Conservation (phyloP, 495 filamentous ascomycete genomes). For the Hypomontagnella submonticulosa region DNA sequence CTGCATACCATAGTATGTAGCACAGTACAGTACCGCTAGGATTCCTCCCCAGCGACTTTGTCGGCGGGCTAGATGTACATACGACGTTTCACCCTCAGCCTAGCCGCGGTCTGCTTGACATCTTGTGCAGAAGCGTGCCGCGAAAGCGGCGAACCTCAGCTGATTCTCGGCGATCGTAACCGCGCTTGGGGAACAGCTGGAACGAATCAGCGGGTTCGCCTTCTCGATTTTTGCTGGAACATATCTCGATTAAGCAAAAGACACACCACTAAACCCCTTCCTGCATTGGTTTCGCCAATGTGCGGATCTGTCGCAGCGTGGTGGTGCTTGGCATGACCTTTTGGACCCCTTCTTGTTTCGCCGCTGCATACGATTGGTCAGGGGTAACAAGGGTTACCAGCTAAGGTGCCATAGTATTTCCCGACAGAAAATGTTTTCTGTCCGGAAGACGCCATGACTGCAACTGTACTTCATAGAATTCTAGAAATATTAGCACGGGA, state of each 20-base stretch:
- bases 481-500: background rate
- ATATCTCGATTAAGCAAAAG: constrained; percentile 1
- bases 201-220: constrained; percentile 32
- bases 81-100: constrained; percentile 34
- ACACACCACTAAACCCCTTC: constrained; percentile 12
- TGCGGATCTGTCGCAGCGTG: constrained; percentile 43
- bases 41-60: constrained; percentile 4
- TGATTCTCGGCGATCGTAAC: constrained; percentile 43
- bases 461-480: background rate
- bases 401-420: constrained; percentile 5
- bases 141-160: constrained; percentile 34
- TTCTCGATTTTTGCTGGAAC: constrained; percentile 18
- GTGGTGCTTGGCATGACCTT: constrained; percentile 32
- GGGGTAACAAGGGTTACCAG: constrained; percentile 14
- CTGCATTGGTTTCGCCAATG: constrained; percentile 41
- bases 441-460: background rate
- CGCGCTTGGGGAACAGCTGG: constrained; percentile 29
- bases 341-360: constrained; percentile 23
- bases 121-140: constrained; percentile 8
- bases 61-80: constrained; percentile 6
- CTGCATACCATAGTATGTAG: too few relatives aligned
- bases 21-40: too few relatives aligned
- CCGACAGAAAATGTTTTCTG: constrained; percentile 1
- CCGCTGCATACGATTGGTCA: constrained; percentile 24
- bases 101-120: constrained; percentile 32